Base-by-base conservation (phyloP, 2,329 filamentous ascomycete genomes). In the Coniochaeta pulveracea region DNA sequence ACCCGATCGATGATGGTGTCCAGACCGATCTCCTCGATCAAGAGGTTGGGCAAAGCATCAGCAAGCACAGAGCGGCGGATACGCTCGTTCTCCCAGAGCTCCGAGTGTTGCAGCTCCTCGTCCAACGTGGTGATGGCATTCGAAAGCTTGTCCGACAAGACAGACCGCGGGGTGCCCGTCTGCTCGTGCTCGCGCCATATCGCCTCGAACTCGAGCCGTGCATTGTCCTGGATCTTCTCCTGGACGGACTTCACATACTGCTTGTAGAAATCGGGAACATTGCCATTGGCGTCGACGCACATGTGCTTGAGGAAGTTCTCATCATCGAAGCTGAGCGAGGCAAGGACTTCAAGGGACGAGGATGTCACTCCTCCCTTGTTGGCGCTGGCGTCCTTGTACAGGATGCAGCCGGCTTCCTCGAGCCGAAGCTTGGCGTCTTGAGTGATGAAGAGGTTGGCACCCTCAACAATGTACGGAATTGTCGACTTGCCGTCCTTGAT, bases 341-440 rank as follows among this genome's bases (percentile, higher is more conserved):
- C 91, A 16, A 98, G 74, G 5, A 98, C 91, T 52, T 98, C 91
- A 19, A 96, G 77, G 1, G 91, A 96, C 0, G 91, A 96, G 1
- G 86, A 95, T 1, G 91, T 98, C 28, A 98, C 91, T 55, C 91
- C 91, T 43, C 91, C 91, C 69, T 98, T 98, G 73, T 98, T 98
- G 36, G 89, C 88, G 23, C 85, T 94, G 5, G 91, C 91, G 57
- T 98, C 91, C 65, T 98, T 98, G 78, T 86, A 95, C 25, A 98
- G 61, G 47, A 96, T 76, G 52, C 85, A 93, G 39, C 91, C 91
- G n/a, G 89, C 88, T 47, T 85, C 80, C 63, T 98, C 91, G 10
- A 98, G 76, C 16, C 86, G 83, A 35, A 96, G 72, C 66, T 96
- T 96, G 47, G 89, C 89, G 49, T 98, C 91, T 59, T 98, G 91